Conservation (phyloP, 257 asterid genomes). For the Phtheirospermum japonicum region DNA sequence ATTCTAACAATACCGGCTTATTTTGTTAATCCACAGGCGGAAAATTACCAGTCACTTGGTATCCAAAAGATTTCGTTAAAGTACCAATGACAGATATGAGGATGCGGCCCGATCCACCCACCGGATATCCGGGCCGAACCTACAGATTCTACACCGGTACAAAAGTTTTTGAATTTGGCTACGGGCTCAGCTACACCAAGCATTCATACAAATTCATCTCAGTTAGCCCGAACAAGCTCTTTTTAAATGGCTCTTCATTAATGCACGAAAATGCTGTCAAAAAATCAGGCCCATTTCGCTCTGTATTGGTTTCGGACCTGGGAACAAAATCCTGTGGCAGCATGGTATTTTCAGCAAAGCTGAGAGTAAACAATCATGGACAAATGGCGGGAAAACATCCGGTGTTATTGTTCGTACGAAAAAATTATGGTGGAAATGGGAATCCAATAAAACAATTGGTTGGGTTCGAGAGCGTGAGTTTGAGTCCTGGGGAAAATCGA, state of each 20-base stretch:
- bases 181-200: constrained; percentile 68
- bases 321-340: constrained; percentile 33
- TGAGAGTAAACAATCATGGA: constrained; percentile 46
- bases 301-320: constrained; percentile 31
- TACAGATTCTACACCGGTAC: constrained; percentile 64
- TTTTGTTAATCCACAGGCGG: constrained; percentile 48
- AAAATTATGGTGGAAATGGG: constrained; percentile 28
- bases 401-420: constrained; percentile 37
- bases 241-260: constrained; percentile 17
- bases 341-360: constrained; percentile 30
- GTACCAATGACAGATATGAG: constrained; percentile 73
- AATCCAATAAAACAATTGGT: constrained; percentile 43
- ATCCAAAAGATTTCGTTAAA: constrained; percentile 50
- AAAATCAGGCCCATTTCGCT: not conserved
- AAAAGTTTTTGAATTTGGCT: constrained; percentile 57
- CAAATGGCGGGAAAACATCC: constrained; percentile 53
- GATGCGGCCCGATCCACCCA: constrained; percentile 60
- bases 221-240: constrained; percentile 31
- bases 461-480: constrained; percentile 45
- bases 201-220: constrained; percentile 42
- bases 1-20: not conserved
- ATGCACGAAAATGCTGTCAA: not conserved
- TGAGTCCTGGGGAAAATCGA: constrained; percentile 36
- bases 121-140: constrained; percentile 71
- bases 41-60: constrained; percentile 69